phyloP scores from a whole-genome alignment of 2,329 filamentous ascomycete species.

The Acarospora socialis region DNA sequence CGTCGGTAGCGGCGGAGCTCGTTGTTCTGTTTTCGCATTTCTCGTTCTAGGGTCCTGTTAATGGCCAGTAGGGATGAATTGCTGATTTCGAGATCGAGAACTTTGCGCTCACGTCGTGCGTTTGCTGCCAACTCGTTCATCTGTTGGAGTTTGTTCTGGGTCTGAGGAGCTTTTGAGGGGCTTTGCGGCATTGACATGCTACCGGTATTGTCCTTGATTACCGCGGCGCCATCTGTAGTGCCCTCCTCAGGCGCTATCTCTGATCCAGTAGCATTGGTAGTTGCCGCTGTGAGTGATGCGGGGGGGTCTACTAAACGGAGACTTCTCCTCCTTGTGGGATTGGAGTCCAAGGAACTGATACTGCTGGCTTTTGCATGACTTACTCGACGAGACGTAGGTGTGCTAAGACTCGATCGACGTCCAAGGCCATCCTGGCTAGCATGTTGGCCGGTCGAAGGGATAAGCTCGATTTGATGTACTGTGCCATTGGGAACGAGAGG shows the following conservation, averaged over 20 bases:
- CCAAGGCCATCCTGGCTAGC: slow-evolving; percentile 3
- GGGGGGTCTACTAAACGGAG: too few species aligned
- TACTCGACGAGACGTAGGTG: background rate
- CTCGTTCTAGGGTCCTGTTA: slow-evolving; percentile 80
- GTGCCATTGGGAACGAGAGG: slow-evolving; percentile 9
- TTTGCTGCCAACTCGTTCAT: slow-evolving; percentile 70
- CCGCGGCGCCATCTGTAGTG: too few species aligned
- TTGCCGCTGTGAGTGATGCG: too few species aligned
- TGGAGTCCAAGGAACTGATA: slow-evolving; percentile 32
- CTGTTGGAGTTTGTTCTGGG: slow-evolving; percentile 37
- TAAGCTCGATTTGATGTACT: slow-evolving; percentile 5
- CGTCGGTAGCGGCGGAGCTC: slow-evolving; percentile 76
- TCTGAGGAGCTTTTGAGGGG: slow-evolving; percentile 41
- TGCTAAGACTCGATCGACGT: slow-evolving; percentile 9
- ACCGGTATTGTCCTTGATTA: too few species aligned
- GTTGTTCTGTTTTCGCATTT: slow-evolving; percentile 78
- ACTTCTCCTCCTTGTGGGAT: too few species aligned
- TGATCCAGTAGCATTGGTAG: too few species aligned
- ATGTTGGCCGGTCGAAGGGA: slow-evolving; percentile 5
- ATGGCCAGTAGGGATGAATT: slow-evolving; percentile 92
- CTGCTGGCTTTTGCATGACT: slow-evolving; percentile 27
- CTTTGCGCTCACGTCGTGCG: slow-evolving; percentile 82
- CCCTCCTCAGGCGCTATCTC: too few species aligned
- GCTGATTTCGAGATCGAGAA: slow-evolving; percentile 89
- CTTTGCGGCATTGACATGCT: too few species aligned